Base-by-base conservation (phyloP, 2,329 filamentous ascomycete genomes). In the Microsporum ferrugineum region DNA sequence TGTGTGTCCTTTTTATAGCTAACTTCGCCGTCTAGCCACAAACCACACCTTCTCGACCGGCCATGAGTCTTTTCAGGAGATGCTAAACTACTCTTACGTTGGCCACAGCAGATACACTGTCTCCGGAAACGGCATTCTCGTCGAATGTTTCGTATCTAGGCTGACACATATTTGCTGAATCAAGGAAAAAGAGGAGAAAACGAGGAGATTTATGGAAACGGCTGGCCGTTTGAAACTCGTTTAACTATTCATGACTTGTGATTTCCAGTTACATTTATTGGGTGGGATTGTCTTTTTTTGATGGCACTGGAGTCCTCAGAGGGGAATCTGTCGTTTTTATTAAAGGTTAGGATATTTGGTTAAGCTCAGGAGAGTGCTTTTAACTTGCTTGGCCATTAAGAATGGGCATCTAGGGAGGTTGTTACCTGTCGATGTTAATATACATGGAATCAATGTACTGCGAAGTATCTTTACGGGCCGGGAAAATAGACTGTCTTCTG, bases 91-190 rank as follows among this genome's bases (percentile, higher is more conserved):
- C 33, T 59, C 57, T 31, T 59, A 33, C 17, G 41, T 59, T 36
- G 57, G 57, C 57, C 45, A 59, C 29, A 49, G 57, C 39, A 33
- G 41, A 27, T 47, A 31, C n/a, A 43, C 29, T 17, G 57, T 49
- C 17, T n/a, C 41, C 12, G 57, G 43, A 34, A 59, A 59, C 33
- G 29, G 43, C 29, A 39, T 59, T 27, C 39, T 43, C 8, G 17
- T 59, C 17, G 57, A 59, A 49, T 47, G 57, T 41, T 59, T 47
- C 57, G 57, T 59, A 38, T 59, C 57, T 8, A 31, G 41, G 41
- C 39, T 61, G 68, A 70, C 14, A 69, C 70, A 60, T 70, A 68
- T 34, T 12, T 31, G 23, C 55, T 57, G 36, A 57, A 36, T 38
- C n/a, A 3, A 17, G 51, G n/a, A 33, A 55, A 36, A 34, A 34